Base-by-base conservation (phyloP, 106 monocot species). In the Dendrobium chrysotoxum region DNA sequence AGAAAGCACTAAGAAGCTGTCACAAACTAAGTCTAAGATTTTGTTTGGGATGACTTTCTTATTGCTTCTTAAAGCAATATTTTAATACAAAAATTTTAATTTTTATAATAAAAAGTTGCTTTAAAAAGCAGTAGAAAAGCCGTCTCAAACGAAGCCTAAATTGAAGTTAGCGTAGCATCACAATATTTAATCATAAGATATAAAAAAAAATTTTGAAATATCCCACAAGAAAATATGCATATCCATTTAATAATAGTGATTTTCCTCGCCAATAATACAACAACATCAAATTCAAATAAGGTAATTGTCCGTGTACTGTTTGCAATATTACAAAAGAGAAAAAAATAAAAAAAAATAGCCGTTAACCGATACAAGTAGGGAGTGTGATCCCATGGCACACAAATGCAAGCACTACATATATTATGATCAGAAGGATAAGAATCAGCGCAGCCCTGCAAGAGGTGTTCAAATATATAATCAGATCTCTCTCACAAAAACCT, bases 361-460 rank as follows among this genome's bases (percentile, higher is more conserved):
- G 50, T 17, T 76, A 7, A 3, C 23, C 76, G 13, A 76, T 25
- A n/a, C 90, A 90, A 50, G 85, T 68, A 6, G 90, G 87, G 28
- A 90, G 78, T 45, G 92, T 87, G 72, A 95, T 41, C 7, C 95
- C 95, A 67, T 95, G 92, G 82, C 95, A 95, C n/a, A 90, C 66
- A 79, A 91, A 95, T 35, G 85, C 90, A 84, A 92, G 84, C 77
- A 86, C 84, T 5, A 91, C 85, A 76, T 95, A 95, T 53, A 91
- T 83, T 80, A 95, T 82, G 17, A 92, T 66, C 83, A 89, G 30
- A 45, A 95, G 88, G 40, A 95, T 81, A 61, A 95, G 47, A 78
- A 95, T 89, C 85, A 95, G 75, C 3, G 82, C 84, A 72, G 87
- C 53, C 81, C 95, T 95, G 92, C 88, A 90, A 80, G 53, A 79